These are phyloP conservation scores for Solanum tacnaense DNA, from an alignment of 257 asterid species.

Conservation along the genomic window DNA sequence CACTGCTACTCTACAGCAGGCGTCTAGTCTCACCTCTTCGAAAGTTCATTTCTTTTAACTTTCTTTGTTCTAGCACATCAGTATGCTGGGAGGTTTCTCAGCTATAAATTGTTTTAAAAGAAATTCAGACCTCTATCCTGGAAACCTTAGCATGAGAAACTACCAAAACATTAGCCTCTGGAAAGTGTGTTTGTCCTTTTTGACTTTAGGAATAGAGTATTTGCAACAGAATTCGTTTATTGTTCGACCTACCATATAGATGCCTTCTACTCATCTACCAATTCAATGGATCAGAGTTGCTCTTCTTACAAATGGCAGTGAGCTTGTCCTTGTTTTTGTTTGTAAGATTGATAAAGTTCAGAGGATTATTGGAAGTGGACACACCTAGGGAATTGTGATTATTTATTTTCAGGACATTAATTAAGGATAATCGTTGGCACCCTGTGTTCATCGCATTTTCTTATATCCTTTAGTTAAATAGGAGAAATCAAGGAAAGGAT, in stretches of 20 bases:
- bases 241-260: neutral
- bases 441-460: neutral
- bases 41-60: neutral
- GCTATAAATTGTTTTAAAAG: neutral
- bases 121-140: neutral
- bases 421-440: neutral
- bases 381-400: neutral
- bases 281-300: neutral
- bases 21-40: neutral
- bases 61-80: neutral
- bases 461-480: neutral
- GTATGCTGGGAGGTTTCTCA: neutral
- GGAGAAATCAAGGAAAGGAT: neutral
- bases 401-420: neutral
- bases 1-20: neutral
- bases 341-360: neutral
- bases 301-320: neutral
- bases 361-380: neutral
- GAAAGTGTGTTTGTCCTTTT: neutral
- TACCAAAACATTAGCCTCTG: neutral
- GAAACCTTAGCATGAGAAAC: neutral
- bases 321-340: neutral
- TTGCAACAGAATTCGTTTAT: neutral
- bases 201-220: neutral
- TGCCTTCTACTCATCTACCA: neutral